phyloP scores from a whole-genome alignment of 225 moss, liverwort and hornwort species.

The Lunularia cruciata region DNA sequence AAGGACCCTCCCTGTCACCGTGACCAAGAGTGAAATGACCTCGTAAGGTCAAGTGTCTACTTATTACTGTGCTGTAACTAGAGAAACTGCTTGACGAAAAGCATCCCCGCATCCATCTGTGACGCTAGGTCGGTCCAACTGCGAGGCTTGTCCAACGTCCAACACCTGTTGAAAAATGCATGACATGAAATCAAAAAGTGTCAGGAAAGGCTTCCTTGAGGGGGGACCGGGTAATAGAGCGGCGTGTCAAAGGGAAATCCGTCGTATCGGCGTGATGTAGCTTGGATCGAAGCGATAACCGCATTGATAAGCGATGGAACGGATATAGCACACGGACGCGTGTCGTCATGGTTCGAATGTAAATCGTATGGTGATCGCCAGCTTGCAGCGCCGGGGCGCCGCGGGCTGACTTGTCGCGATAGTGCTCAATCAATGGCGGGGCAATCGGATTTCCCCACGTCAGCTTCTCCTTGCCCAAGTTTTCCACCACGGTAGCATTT shows the following conservation, averaged over 20 bases:
- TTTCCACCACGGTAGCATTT: neutral
- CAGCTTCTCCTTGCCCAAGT: neutral
- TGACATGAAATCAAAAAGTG: neutral
- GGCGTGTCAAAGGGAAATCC: neutral
- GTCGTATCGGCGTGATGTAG: neutral
- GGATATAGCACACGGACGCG: neutral
- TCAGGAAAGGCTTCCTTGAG: neutral
- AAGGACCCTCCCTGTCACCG: too few relatives aligned
- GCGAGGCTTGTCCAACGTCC: neutral
- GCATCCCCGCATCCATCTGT: too few relatives aligned
- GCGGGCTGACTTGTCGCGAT: conserved; percentile 8
- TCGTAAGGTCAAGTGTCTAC: too few relatives aligned
- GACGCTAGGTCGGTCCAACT: too few relatives aligned
- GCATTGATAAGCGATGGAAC: neutral
- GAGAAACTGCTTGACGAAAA: too few relatives aligned
- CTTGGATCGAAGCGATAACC: neutral
- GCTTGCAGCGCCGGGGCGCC: conserved; percentile 10
- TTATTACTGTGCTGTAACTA: too few relatives aligned
- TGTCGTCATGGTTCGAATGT: neutral
- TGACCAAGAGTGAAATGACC: too few relatives aligned
- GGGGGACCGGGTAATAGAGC: neutral
- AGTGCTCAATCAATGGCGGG: neutral
- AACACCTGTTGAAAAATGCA: neutral
- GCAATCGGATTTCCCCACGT: neutral
- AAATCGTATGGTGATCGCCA: neutral